Evolutionary conservation across 495 filamentous ascomycete species (phyloP).

Genomic region (Penicillium roqueforti): DNA sequence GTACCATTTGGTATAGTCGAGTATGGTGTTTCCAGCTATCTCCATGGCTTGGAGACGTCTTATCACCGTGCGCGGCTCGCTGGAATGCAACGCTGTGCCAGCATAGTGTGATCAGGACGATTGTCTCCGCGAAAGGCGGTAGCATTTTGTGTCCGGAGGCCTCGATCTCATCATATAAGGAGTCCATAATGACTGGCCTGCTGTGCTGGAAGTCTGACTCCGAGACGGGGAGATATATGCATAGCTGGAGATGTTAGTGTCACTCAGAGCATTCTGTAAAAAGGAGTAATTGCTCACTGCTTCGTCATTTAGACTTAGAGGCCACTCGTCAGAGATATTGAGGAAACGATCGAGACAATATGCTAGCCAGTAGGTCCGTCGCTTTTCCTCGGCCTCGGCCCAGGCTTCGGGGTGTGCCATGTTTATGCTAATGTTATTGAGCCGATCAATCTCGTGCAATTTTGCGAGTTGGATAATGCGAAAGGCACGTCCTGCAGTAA

Average conservation of each 20-base stretch:
- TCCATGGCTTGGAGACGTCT: not conserved
- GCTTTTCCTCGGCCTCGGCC: slow-evolving; percentile 43
- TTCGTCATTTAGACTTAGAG: slow-evolving; percentile 46
- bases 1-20: slow-evolving; percentile 1
- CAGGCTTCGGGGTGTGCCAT: slow-evolving; percentile 21
- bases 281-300: not conserved
- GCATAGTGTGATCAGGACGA: slow-evolving; percentile 6
- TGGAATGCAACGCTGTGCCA: slow-evolving; percentile 5
- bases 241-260: not conserved
- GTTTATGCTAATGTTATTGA: not conserved
- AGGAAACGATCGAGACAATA: slow-evolving; percentile 52
- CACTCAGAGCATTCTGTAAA: not conserved
- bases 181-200: not conserved
- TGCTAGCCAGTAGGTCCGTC: slow-evolving; percentile 54
- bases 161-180: slow-evolving; percentile 1
- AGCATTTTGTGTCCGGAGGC: slow-evolving; percentile 1
- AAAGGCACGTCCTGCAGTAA: slow-evolving; percentile 53
- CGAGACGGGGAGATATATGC: slow-evolving; percentile 1
- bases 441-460: slow-evolving; percentile 47
- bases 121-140: slow-evolving; percentile 2
- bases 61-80: not conserved
- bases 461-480: slow-evolving; percentile 49
- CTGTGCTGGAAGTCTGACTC: slow-evolving; percentile 7
- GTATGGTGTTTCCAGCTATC: slow-evolving; percentile 1
- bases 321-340: slow-evolving; percentile 43